Percentiles rank a stretch among this genome's conserved stretches.
phyloP scores from a whole-genome alignment of 2,329 filamentous ascomycete genomes.

The Sporothrix mexicana region DNA sequence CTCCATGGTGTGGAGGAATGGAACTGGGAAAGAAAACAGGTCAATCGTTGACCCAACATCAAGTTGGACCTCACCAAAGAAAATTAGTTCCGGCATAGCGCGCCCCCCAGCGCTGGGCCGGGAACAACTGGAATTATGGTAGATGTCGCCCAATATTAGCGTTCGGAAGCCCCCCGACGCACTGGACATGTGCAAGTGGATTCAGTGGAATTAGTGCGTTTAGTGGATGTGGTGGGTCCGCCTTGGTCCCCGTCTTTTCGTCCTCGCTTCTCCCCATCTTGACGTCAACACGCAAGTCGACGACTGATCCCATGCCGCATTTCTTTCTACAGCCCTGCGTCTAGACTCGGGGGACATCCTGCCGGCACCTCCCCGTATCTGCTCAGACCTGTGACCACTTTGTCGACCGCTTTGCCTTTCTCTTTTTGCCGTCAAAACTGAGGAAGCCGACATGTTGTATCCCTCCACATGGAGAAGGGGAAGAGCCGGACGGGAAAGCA shows the following conservation, averaged over 20 bases:
- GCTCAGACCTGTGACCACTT: too few species aligned
- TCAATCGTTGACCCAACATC: neutral
- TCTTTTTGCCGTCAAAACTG: neutral
- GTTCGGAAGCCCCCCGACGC: conserved; percentile 14
- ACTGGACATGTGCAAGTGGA: neutral
- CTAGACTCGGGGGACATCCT: conserved; percentile 11
- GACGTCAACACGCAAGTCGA: neutral
- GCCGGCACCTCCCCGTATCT: neutral
- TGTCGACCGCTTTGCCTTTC: neutral
- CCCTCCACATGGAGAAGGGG: conserved; percentile 12
- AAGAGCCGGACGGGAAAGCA: conserved; percentile 13
- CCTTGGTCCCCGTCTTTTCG: neutral
- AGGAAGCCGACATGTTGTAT: too few species aligned
- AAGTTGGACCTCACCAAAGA: neutral
- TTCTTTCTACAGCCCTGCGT: neutral
- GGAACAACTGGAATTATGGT: conserved; percentile 6
- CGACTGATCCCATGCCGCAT: too few species aligned
- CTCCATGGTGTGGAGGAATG: neutral
- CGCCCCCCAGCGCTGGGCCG: neutral
- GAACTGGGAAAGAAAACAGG: neutral
- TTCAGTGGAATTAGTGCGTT: neutral
- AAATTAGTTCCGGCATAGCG: neutral
- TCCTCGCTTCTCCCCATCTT: neutral
- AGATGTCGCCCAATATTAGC: neutral
- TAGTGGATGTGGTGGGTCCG: neutral